Evolutionary conservation across 83 land plant species (phyloP).

Genomic region (Thuja plicata): DNA sequence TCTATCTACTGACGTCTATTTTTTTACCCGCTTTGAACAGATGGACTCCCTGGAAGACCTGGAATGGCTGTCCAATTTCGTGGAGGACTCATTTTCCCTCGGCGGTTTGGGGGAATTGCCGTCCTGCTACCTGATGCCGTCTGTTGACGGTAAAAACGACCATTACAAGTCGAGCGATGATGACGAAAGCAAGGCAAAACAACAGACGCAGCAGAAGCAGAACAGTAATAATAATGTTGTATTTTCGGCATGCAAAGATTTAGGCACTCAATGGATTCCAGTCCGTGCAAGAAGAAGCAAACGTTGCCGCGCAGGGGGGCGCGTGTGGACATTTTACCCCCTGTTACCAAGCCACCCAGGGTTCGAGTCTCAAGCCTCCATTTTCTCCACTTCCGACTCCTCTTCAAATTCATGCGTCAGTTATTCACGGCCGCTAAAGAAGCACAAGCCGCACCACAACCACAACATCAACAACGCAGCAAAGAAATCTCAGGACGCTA

Average conservation of each 20-base stretch:
- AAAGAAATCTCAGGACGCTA: conserved; percentile 1
- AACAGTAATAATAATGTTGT: neutral
- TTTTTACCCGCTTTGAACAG: conserved; percentile 24
- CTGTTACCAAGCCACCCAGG: neutral
- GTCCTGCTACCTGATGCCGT: neutral
- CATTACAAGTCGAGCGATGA: conserved; percentile 5
- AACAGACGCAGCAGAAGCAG: conserved; percentile 13
- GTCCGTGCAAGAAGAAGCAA: conserved; percentile 30
- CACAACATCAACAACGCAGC: too few relatives aligned
- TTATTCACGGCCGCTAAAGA: conserved; percentile 30
- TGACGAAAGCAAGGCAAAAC: conserved; percentile 12
- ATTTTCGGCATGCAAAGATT: conserved; percentile 6
- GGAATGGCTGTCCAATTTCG: conserved; percentile 81
- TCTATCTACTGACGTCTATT: neutral
- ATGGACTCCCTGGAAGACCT: conserved; percentile 63
- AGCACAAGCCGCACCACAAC: conserved; percentile 9
- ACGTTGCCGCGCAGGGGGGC: conserved; percentile 34
- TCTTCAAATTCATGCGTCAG: conserved; percentile 32
- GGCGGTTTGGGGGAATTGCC: conserved; percentile 14
- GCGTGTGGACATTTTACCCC: conserved; percentile 20
- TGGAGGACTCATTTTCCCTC: conserved; percentile 68
- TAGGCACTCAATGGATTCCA: conserved; percentile 16
- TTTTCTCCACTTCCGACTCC: conserved; percentile 20
- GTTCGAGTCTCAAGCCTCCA: conserved; percentile 13
- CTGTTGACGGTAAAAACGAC: neutral